Conservation (phyloP, 1,139 yeast genomes). For the Taiozyma sp. region DNA sequence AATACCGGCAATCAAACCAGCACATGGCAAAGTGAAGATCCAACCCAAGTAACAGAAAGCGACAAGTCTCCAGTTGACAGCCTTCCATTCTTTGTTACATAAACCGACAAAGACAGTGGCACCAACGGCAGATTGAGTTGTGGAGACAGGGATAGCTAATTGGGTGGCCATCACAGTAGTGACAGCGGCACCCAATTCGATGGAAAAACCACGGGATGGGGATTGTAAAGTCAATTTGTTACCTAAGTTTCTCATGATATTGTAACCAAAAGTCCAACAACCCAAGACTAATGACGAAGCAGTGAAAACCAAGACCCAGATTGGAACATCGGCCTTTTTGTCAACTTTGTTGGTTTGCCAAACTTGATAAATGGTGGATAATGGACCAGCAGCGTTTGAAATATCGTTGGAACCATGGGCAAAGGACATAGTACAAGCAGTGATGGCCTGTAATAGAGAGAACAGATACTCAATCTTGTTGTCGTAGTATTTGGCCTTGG, state of each 20-base stretch:
- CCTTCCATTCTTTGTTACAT: slow-evolving; percentile 56
- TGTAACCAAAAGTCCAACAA: slow-evolving; percentile 68
- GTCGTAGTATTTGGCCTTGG: slow-evolving; percentile 59
- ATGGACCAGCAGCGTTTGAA: slow-evolving; percentile 75
- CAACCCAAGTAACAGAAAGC: slow-evolving; percentile 68
- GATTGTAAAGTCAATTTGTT: slow-evolving; percentile 72
- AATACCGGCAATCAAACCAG: slow-evolving; percentile 68
- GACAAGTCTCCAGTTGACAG: slow-evolving; percentile 79
- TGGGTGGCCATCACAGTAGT: slow-evolving; percentile 75
- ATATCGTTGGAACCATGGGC: slow-evolving; percentile 84
- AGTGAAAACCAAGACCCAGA: slow-evolving; percentile 67
- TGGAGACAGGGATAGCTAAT: slow-evolving; percentile 64
- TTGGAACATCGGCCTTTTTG: slow-evolving; percentile 54
- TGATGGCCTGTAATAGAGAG: slow-evolving; percentile 64
- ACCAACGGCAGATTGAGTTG: slow-evolving; percentile 79
- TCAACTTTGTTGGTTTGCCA: slow-evolving; percentile 50
- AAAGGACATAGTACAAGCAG: slow-evolving; percentile 77
- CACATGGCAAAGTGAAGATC: slow-evolving; percentile 67
- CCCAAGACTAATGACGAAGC: slow-evolving; percentile 68
- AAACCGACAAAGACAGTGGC: slow-evolving; percentile 74
- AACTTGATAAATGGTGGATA: slow-evolving; percentile 56
- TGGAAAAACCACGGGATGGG: slow-evolving; percentile 75
- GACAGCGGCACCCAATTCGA: slow-evolving; percentile 75
- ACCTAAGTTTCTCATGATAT: slow-evolving; percentile 67
- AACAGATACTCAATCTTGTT: slow-evolving; percentile 66